Base-by-base conservation (phyloP, 139 green algal species). In the Tetradesmus lagerheimii region DNA sequence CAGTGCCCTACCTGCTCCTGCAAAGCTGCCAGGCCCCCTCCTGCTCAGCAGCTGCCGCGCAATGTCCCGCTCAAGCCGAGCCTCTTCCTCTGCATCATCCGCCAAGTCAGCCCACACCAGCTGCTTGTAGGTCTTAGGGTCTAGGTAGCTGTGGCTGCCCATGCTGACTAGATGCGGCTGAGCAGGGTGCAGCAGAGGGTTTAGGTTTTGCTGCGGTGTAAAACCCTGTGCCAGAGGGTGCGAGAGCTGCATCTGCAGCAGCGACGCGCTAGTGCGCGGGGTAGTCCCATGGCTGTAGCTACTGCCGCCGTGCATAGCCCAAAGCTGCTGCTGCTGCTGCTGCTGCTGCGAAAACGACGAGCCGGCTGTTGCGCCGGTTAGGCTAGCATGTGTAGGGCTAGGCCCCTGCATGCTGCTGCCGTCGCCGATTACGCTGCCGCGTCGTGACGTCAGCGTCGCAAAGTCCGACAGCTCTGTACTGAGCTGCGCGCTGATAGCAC, bases 61-160 rank as follows among this genome's bases (percentile, higher is more conserved):
- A 62, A 83, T 84, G 23, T 79, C 43, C 31, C 76, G 67, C 74
- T 85, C 81, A 12, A 76, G 20, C 35, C 75, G 9, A 6, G 20
- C 82, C 75, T 89, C 88, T 50, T 84, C 88, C 18, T 88, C 88
- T 23, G 57, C 74, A 38, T 92, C 91, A 37, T 91, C 38, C 15
- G 83, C 88, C 39, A 95, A 47, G 39, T 95, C 93, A 29, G 93
- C 93, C 93, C 93, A 95, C 16, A 95, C 93, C 45, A 92, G 41
- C 82, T 91, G 79, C 74, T 80, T 86, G 39, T 94, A 93, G 25
- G 77, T 80, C 35, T 88, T 84, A 31, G 92, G 76, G 31, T 89
- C 88, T 34, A 94, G 18, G 6, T 91, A 88, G 64, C 47, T 85
- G n/a, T 64, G 53, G 15, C 29, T 62, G 41, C 88, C 88, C 25